These are phyloP conservation scores for Aspergillus candidus DNA, from an alignment of 2,329 filamentous ascomycete genomes.

Conservation along the genomic window DNA sequence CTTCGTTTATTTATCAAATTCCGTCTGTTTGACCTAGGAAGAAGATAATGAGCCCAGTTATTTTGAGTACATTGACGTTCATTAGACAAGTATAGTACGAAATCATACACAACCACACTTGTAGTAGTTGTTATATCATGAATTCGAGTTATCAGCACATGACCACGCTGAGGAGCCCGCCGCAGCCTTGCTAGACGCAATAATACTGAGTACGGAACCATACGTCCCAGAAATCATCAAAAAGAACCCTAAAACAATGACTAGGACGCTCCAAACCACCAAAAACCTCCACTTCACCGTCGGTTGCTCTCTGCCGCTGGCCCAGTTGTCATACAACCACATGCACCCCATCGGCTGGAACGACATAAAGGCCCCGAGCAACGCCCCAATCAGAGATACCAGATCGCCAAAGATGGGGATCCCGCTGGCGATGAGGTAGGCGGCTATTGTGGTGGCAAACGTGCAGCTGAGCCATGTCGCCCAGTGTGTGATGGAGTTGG, in stretches of 20 bases:
- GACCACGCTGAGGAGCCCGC: slow-evolving; percentile 38
- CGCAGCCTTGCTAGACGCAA: slow-evolving; percentile 30
- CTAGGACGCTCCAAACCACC: slow-evolving; percentile 23
- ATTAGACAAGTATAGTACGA: too few relatives aligned
- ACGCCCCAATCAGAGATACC: slow-evolving; percentile 15
- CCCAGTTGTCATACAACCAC: slow-evolving; percentile 32
- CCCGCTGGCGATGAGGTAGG: slow-evolving; percentile 16
- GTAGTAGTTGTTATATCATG: neutral
- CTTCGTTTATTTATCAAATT: too few relatives aligned
- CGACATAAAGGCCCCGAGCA: slow-evolving; percentile 15
- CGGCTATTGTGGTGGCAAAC: slow-evolving; percentile 10
- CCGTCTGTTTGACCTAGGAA: too few relatives aligned
- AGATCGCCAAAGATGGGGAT: slow-evolving; percentile 18
- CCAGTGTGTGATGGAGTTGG: slow-evolving; percentile 15
- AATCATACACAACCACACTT: too few relatives aligned
- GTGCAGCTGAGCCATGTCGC: slow-evolving; percentile 16
- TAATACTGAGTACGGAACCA: slow-evolving; percentile 38
- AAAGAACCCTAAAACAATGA: slow-evolving; percentile 36
- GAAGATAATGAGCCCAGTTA: too few relatives aligned
- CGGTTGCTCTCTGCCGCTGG: slow-evolving; percentile 11
- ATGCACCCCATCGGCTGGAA: slow-evolving; percentile 16
- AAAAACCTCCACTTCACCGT: slow-evolving; percentile 13
- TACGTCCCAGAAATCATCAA: slow-evolving; percentile 43
- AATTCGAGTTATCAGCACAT: slow-evolving; percentile 40
- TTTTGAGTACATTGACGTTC: too few relatives aligned